Conservation (phyloP, 1,284 basidiomycete genomes). For the Leccinum cinnamomeum region DNA sequence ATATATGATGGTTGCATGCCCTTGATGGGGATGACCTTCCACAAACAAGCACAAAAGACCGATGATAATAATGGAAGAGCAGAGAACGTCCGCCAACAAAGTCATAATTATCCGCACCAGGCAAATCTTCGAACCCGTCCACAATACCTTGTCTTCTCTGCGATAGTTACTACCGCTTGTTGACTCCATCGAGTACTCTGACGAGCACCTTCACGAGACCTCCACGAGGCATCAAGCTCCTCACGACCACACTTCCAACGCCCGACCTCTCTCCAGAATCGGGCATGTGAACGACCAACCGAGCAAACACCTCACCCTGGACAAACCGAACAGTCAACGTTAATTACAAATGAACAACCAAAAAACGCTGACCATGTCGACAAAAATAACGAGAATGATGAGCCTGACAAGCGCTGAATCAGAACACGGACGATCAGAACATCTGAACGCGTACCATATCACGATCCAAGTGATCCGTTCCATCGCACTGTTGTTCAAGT, state of each 20-base stretch:
- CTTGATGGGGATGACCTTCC: background rate
- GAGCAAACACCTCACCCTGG: slow-evolving; percentile 79
- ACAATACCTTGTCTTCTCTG: background rate
- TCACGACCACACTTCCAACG: slow-evolving; percentile 9
- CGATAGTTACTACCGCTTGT: background rate
- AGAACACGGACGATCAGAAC: background rate
- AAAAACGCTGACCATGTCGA: slow-evolving; percentile 61
- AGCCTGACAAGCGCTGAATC: slow-evolving; percentile 48
- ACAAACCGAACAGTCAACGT: slow-evolving; percentile 21
- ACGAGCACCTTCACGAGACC: slow-evolving; percentile 28
- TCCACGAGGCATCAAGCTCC: slow-evolving; percentile 26
- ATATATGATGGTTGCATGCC: background rate
- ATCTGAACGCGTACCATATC: slow-evolving; percentile 64
- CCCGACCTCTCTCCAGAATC: slow-evolving; percentile 3
- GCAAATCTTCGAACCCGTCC: background rate
- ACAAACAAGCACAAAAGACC: background rate
- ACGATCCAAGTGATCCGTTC: slow-evolving; percentile 94
- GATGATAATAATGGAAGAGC: background rate
- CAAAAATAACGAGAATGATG: slow-evolving; percentile 85
- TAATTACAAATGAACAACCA: background rate
- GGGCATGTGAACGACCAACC: slow-evolving; percentile 62
- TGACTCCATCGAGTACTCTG: slow-evolving; percentile 22
- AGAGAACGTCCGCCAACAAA: background rate
- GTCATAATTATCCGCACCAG: background rate
- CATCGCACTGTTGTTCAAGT: slow-evolving; percentile 90